These are phyloP conservation scores for Lepidium aucheri DNA, from an alignment of 345 rosid genomes.

Conservation along the genomic window DNA sequence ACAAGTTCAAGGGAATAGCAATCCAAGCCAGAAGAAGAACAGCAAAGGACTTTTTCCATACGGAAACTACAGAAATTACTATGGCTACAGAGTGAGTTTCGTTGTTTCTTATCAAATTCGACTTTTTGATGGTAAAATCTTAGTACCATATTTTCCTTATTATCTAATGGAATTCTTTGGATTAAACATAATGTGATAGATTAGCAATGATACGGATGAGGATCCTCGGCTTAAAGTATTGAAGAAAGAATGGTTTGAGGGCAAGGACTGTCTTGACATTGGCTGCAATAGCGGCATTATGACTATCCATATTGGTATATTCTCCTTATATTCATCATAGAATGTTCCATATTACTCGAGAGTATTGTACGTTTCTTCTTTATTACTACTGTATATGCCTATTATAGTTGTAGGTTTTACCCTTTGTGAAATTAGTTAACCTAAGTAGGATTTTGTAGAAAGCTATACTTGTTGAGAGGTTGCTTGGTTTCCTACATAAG, in stretches of 20 bases:
- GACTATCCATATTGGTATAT: conserved; percentile 67
- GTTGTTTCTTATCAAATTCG: neutral
- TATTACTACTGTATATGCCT: neutral
- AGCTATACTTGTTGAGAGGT: neutral
- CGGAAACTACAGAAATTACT: conserved; percentile 83
- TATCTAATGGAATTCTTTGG: neutral
- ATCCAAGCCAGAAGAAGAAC: conserved; percentile 35
- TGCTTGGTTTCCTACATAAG: neutral
- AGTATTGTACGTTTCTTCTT: neutral
- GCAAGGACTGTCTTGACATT: conserved; percentile 75
- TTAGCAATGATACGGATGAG: conserved; percentile 53
- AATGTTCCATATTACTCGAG: neutral
- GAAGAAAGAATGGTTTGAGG: conserved; percentile 76
- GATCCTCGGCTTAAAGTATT: conserved; percentile 80
- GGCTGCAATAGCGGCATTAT: conserved; percentile 87
- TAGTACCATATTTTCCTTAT: neutral
- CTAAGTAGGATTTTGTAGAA: neutral
- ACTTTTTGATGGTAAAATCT: neutral
- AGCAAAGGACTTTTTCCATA: conserved; percentile 48
- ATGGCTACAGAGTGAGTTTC: conserved; percentile 70
- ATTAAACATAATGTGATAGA: conserved; percentile 29
- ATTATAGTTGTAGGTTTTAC: neutral
- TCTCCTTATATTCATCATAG: neutral
- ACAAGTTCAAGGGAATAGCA: conserved; percentile 13
- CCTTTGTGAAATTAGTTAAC: neutral